Evolutionary conservation across 106 monocot genomes (phyloP).

Genomic region (Allium sativum): DNA sequence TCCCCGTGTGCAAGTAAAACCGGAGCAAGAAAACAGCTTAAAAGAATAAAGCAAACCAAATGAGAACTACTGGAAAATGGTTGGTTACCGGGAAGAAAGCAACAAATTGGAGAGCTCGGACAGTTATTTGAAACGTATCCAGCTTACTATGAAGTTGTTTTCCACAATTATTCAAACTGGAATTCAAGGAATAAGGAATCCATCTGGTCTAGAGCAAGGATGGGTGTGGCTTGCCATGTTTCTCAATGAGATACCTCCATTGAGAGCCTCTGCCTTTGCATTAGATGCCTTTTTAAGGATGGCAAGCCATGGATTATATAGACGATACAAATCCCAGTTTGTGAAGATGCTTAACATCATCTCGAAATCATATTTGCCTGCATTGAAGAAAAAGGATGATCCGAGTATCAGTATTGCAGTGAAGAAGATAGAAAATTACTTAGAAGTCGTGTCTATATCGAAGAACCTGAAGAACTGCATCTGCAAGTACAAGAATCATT

Average conservation of each 20-base stretch:
- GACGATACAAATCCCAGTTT: constrained; percentile 58
- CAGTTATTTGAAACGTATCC: constrained; percentile 41
- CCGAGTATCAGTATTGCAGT: too few relatives aligned
- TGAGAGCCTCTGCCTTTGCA: constrained; percentile 43
- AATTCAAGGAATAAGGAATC: constrained; percentile 39
- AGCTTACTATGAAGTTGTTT: constrained; percentile 68
- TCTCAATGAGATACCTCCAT: constrained; percentile 59
- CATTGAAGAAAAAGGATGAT: constrained; percentile 36
- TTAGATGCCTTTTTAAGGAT: constrained; percentile 80
- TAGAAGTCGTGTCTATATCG: constrained; percentile 23
- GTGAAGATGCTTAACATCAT: constrained; percentile 52
- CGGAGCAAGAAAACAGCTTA: too few relatives aligned
- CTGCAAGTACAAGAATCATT: constrained; percentile 12
- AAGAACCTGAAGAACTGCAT: constrained; percentile 58
- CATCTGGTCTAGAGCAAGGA: constrained; percentile 68
- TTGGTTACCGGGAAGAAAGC: constrained; percentile 73
- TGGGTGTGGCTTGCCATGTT: constrained; percentile 93
- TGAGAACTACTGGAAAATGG: constrained; percentile 55
- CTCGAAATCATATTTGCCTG: constrained; percentile 32
- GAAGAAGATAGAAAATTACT: too few relatives aligned
- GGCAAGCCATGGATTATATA: constrained; percentile 60
- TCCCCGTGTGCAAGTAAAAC: too few relatives aligned
- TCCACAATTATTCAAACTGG: constrained; percentile 75
- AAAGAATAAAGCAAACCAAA: too few relatives aligned
- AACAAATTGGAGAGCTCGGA: constrained; percentile 54